These are phyloP conservation scores for Fusarium sp. DNA, from an alignment of 2,329 filamentous ascomycete genomes.

Conservation along the genomic window DNA sequence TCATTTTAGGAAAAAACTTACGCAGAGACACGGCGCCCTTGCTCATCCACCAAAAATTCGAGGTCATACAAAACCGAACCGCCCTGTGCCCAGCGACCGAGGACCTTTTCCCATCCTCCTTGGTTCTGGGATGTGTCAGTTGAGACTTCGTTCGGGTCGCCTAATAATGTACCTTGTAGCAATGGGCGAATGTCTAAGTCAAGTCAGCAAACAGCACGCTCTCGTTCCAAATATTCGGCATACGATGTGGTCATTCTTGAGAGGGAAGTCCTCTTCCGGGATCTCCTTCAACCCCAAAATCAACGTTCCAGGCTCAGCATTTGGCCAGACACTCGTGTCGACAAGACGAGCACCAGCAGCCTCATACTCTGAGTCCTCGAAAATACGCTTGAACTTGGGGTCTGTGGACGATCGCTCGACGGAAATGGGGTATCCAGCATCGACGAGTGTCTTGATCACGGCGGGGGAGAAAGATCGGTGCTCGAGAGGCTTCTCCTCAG, in stretches of 20 bases:
- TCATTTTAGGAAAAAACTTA: background rate
- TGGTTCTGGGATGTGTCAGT: constrained; percentile 81
- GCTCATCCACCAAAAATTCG: constrained; percentile 81
- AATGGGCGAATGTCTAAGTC: constrained; percentile 72
- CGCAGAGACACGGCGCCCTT: constrained; percentile 32
- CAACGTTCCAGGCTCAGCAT: constrained; percentile 75
- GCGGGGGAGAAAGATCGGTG: constrained; percentile 54
- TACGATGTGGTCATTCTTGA: constrained; percentile 46
- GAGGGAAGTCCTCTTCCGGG: constrained; percentile 73
- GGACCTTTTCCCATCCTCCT: constrained; percentile 80
- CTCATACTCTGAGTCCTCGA: constrained; percentile 70
- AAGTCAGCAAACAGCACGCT: background rate
- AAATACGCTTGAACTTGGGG: constrained; percentile 72
- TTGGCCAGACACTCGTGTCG: constrained; percentile 73
- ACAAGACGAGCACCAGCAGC: constrained; percentile 74
- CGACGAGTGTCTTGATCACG: constrained; percentile 65
- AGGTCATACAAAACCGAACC: constrained; percentile 75
- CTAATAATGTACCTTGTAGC: constrained; percentile 73
- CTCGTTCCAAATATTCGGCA: background rate
- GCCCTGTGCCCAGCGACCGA: constrained; percentile 82
- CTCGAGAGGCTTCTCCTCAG: constrained; percentile 68
- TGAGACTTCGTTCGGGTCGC: constrained; percentile 47
- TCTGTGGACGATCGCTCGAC: constrained; percentile 66
- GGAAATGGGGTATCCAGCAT: constrained; percentile 75
- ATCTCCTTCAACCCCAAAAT: constrained; percentile 84